Base-by-base conservation (phyloP, 768 basidiomycete genomes). In the Paxillus involutus region DNA sequence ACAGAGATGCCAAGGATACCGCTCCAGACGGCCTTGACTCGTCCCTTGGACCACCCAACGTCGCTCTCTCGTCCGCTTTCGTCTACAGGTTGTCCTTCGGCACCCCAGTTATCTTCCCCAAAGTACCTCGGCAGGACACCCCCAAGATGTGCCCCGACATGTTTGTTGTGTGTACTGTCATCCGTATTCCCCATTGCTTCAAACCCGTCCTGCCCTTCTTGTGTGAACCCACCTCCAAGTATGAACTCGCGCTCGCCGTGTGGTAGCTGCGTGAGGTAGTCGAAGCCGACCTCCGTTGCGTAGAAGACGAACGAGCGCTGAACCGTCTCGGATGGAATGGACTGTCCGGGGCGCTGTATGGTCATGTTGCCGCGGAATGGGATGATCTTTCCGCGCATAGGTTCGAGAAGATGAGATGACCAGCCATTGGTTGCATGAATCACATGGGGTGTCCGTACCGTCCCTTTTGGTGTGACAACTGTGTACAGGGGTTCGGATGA, bases 371-470 rank as follows among this genome's bases (percentile, higher is more conserved):
- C 82, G 33, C 84, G 76, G 40, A 80, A 64, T 9, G 89, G 87
- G 16, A 88, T 64, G 54, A 89, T 80, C 64, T 82, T 88, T 47
- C 74, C 73, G 17, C 83, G 80, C 73, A 89, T 73, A 0, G 79
- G 78, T 12, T 77, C 73, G 51, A 95, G 72, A 42, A 95, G 79
- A 58, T 89, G 85, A 1, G 89, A 82, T 3, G 77, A 74, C 84
- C 91, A 94, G 17, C 80, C 91, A 66, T 96, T 96, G 3, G 91
- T 93, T 3, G 90, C 89, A 64, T 93, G 91, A 11, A 95, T 74
- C 41, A 95, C 76, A 65, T 90, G 88, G 3, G 68, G 70, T 0
- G 89, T 73, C 14, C 60, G 68, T 24, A 91, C 75, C 5, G 59
- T 63, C 0, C 92, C 91, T 47, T 78, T 75, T 0, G 85, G 74